These are phyloP conservation scores for Ramularia endophylla DNA, from an alignment of 2,329 filamentous ascomycete genomes.

Conservation along the genomic window DNA sequence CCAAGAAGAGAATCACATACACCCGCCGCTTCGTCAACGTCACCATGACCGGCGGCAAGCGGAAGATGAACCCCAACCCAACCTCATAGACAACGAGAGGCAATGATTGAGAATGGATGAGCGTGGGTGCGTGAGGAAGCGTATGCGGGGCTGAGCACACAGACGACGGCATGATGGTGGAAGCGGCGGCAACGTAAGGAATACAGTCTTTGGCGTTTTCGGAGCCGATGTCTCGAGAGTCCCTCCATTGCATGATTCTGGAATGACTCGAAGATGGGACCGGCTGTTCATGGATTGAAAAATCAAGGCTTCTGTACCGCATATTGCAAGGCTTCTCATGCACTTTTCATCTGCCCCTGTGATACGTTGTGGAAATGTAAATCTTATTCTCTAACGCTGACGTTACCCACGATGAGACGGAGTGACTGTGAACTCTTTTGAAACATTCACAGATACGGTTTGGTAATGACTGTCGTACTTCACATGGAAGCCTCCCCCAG, in stretches of 20 bases:
- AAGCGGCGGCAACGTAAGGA: too few relatives aligned
- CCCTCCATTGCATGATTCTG: constrained; percentile 6
- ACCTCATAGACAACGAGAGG: constrained; percentile 50
- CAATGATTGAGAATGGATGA: neutral
- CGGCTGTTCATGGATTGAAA: constrained; percentile 8
- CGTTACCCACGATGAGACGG: too few relatives aligned
- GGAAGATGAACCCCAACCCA: constrained; percentile 95
- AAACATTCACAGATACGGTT: too few relatives aligned
- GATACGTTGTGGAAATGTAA: too few relatives aligned
- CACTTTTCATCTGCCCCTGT: too few relatives aligned
- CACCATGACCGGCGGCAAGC: constrained; percentile 94
- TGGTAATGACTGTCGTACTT: too few relatives aligned
- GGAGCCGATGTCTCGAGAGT: constrained; percentile 17
- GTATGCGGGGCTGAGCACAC: too few relatives aligned
- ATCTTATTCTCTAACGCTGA: too few relatives aligned
- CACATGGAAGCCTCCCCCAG: too few relatives aligned
- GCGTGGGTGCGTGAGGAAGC: neutral
- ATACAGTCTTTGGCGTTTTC: too few relatives aligned
- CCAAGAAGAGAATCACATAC: constrained; percentile 95
- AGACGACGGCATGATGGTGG: too few relatives aligned
- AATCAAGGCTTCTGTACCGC: constrained; percentile 12
- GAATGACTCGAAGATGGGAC: constrained; percentile 17
- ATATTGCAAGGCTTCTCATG: constrained; percentile 10
- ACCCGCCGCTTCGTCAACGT: constrained; percentile 98
- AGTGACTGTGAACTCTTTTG: too few relatives aligned